Evolutionary conservation across 2,329 filamentous ascomycete genomes (phyloP).

Genomic region (Annulohypoxylon truncatum): DNA sequence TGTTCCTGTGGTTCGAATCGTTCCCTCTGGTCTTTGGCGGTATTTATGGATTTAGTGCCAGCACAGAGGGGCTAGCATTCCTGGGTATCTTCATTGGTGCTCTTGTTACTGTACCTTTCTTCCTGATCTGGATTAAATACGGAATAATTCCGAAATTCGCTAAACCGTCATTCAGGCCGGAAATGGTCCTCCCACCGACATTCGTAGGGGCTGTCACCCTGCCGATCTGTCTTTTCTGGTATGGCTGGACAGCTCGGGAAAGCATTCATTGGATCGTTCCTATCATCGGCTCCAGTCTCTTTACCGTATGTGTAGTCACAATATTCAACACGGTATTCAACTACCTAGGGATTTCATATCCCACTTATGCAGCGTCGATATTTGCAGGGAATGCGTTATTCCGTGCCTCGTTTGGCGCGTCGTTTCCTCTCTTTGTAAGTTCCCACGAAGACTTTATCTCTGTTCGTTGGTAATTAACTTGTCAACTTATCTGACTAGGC

Average conservation of each 20-base stretch:
- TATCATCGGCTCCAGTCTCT: slow-evolving; percentile 62
- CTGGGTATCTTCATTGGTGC: slow-evolving; percentile 60
- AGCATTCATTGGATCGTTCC: slow-evolving; percentile 68
- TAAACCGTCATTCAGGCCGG: slow-evolving; percentile 69
- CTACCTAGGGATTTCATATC: slow-evolving; percentile 44
- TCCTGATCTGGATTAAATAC: slow-evolving; percentile 72
- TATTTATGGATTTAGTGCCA: slow-evolving; percentile 62
- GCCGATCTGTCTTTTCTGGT: slow-evolving; percentile 66
- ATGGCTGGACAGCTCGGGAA: slow-evolving; percentile 66
- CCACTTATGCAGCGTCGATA: slow-evolving; percentile 39
- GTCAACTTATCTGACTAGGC: slow-evolving; percentile 18
- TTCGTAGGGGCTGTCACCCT: slow-evolving; percentile 68
- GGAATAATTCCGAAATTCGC: slow-evolving; percentile 72
- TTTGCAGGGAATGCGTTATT: slow-evolving; percentile 44
- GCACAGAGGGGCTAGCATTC: slow-evolving; percentile 61
- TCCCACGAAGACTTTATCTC: not conserved
- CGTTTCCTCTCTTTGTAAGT: slow-evolving; percentile 44
- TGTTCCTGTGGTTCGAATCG: slow-evolving; percentile 64
- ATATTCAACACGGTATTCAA: slow-evolving; percentile 45
- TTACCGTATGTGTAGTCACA: slow-evolving; percentile 48
- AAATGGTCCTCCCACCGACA: slow-evolving; percentile 72
- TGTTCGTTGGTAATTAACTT: not conserved
- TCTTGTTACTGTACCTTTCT: slow-evolving; percentile 63
- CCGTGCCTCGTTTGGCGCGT: slow-evolving; percentile 39
- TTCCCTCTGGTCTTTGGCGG: slow-evolving; percentile 65